Conservation (phyloP, 371 early-diverging fungal genomes). For the Mucor mucedo region DNA sequence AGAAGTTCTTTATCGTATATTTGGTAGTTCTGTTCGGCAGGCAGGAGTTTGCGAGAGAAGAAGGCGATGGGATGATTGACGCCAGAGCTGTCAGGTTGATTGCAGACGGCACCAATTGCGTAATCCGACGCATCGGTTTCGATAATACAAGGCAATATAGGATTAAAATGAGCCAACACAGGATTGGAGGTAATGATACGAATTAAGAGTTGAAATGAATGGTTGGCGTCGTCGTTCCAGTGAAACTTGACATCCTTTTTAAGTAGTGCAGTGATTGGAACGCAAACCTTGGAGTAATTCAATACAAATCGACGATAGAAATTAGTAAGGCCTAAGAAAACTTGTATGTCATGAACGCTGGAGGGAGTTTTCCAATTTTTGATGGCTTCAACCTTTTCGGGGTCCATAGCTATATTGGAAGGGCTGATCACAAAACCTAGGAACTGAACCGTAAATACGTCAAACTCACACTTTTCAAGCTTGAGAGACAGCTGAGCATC, state of each 20-base stretch:
- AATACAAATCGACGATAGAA: conserved; percentile 58
- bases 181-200: conserved; percentile 38
- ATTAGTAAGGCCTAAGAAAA: conserved; percentile 58
- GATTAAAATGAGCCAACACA: conserved; percentile 29
- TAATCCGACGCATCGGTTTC: conserved; percentile 56
- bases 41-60: conserved; percentile 34
- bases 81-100: conserved; percentile 39
- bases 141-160: no score
- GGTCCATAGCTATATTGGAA: conserved; percentile 36
- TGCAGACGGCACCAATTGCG: conserved; percentile 51
- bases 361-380: conserved; percentile 38
- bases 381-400: conserved; percentile 41
- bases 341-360: conserved; percentile 40
- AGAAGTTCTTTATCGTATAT: conserved; percentile 45
- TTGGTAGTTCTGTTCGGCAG: conserved; percentile 47
- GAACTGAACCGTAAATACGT: conserved; percentile 34
- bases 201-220: conserved; percentile 44
- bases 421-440: conserved; percentile 46
- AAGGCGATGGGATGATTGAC: conserved; percentile 46
- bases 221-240: conserved; percentile 37
- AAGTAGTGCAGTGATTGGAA: background rate
- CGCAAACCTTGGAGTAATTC: conserved; percentile 36
- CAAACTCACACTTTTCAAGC: conserved; percentile 53
- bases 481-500: conserved; percentile 36
- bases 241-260: conserved; percentile 32